Percentiles rank a stretch among this genome's conserved stretches.
Conservation (phyloP, 768 basidiomycete genomes). For the Lentinula raphanica region DNA sequence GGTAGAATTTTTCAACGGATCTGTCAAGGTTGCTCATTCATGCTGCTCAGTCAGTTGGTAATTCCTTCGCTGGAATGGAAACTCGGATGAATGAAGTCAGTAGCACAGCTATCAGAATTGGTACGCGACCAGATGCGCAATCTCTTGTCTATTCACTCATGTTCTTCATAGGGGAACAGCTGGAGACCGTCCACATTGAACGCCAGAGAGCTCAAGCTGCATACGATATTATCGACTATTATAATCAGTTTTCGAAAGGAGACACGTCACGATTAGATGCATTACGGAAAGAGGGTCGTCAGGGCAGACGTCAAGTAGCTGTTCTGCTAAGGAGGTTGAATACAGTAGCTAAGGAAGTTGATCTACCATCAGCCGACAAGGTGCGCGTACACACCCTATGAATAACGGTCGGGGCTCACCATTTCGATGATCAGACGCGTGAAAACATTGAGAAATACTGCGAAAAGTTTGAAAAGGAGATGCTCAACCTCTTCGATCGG, state of each 20-base stretch:
- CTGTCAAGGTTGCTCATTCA: background rate
- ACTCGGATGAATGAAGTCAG: slow-evolving; percentile 89
- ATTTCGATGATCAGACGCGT: slow-evolving; percentile 50
- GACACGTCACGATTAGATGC: slow-evolving; percentile 72
- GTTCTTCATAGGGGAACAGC: slow-evolving; percentile 71
- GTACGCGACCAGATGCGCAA: slow-evolving; percentile 33
- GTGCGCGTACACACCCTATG: slow-evolving; percentile 33
- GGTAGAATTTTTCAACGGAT: slow-evolving; percentile 37
- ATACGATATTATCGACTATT: slow-evolving; percentile 88
- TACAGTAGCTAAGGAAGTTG: slow-evolving; percentile 90
- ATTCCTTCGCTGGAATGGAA: slow-evolving; percentile 88
- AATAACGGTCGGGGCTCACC: background rate
- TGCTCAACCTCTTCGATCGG: slow-evolving; percentile 91
- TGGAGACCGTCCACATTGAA: slow-evolving; percentile 90
- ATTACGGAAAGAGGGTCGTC: slow-evolving; percentile 81
- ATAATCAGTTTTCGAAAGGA: slow-evolving; percentile 84
- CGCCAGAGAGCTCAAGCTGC: slow-evolving; percentile 92
- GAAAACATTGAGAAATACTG: slow-evolving; percentile 95
- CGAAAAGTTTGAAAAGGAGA: slow-evolving; percentile 98
- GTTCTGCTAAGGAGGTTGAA: slow-evolving; percentile 79
- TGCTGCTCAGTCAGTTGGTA: slow-evolving; percentile 66
- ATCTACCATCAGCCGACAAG: slow-evolving; percentile 76
- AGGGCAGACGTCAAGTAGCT: slow-evolving; percentile 85
- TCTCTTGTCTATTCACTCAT: background rate
- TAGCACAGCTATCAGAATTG: slow-evolving; percentile 89